Percentiles rank a stretch among this genome's conserved stretches.
These are phyloP conservation scores for Volvariella volvacea DNA, from an alignment of 1,284 basidiomycete genomes.

Conservation along the genomic window DNA sequence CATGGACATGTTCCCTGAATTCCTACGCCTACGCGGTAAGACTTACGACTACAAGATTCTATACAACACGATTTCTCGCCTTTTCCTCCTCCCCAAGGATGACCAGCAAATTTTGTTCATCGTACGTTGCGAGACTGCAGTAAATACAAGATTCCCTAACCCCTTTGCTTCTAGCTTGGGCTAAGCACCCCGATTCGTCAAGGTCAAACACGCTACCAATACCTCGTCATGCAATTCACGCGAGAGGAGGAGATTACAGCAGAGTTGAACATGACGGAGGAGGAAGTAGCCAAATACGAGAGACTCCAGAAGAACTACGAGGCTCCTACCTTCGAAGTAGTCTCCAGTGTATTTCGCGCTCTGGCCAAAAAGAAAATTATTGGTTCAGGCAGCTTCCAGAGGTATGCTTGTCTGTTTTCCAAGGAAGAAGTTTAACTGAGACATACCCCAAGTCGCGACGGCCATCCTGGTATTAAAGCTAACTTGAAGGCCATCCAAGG, in stretches of 20 bases:
- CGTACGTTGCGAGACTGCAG: constrained; percentile 37
- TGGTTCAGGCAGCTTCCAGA: constrained; percentile 79
- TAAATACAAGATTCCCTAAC: constrained; percentile 2
- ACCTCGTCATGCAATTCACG: constrained; percentile 96
- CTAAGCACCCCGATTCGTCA: constrained; percentile 93
- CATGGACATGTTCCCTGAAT: constrained; percentile 96
- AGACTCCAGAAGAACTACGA: constrained; percentile 89
- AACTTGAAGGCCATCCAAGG: constrained; percentile 98
- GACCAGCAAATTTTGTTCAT: constrained; percentile 96
- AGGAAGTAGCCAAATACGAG: constrained; percentile 71
- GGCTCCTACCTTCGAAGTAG: constrained; percentile 91
- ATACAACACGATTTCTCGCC: constrained; percentile 82
- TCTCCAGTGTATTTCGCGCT: constrained; percentile 91
- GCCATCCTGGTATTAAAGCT: constrained; percentile 85
- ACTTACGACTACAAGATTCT: constrained; percentile 99
- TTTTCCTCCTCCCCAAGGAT: constrained; percentile 96
- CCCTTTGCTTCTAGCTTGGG: constrained; percentile 52
- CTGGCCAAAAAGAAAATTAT: constrained; percentile 90
- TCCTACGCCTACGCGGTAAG: constrained; percentile 91
- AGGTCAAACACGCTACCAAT: constrained; percentile 97
- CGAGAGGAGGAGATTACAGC: constrained; percentile 97
- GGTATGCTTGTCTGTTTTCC: constrained; percentile 35
- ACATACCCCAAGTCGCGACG: constrained; percentile 47
- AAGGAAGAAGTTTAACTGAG: constrained; percentile 2
- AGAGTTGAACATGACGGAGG: constrained; percentile 92